These are phyloP conservation scores for Citrus cavaleriei DNA, from an alignment of 345 rosid genomes.

Conservation along the genomic window DNA sequence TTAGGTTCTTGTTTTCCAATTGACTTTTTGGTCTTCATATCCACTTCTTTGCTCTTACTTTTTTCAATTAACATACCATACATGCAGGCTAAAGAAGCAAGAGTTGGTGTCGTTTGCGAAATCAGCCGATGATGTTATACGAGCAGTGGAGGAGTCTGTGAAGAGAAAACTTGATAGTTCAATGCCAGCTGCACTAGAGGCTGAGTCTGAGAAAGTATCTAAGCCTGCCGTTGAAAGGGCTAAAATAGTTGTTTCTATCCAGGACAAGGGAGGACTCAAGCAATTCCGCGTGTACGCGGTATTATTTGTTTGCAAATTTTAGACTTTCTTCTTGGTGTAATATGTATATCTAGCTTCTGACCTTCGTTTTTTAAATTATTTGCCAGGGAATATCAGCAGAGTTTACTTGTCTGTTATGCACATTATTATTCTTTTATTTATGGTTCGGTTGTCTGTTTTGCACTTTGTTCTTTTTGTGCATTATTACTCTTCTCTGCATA, in stretches of 20 bases:
- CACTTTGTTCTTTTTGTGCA: not conserved
- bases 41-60: not conserved
- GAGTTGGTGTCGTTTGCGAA: slow-evolving; percentile 62
- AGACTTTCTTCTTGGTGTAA: not conserved
- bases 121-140: slow-evolving; percentile 46
- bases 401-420: not conserved
- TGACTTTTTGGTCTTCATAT: slow-evolving; percentile 3
- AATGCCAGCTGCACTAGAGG: slow-evolving; percentile 25
- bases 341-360: not conserved
- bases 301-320: slow-evolving; percentile 14
- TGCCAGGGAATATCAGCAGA: not conserved
- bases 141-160: slow-evolving; percentile 49
- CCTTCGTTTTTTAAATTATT: not conserved
- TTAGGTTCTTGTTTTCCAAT: not conserved
- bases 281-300: slow-evolving; percentile 69
- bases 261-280: slow-evolving; percentile 63
- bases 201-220: slow-evolving; percentile 28
- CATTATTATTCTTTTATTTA: not conserved
- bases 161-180: slow-evolving; percentile 32
- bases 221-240: slow-evolving; percentile 41
- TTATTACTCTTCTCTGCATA: not conserved
- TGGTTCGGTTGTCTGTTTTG: no score
- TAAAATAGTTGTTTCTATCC: slow-evolving; percentile 67
- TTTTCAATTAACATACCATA: slow-evolving; percentile 4
- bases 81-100: slow-evolving; percentile 62